Conservation (phyloP, 2,329 filamentous ascomycete genomes). For the Aureobasidium namibiae region DNA sequence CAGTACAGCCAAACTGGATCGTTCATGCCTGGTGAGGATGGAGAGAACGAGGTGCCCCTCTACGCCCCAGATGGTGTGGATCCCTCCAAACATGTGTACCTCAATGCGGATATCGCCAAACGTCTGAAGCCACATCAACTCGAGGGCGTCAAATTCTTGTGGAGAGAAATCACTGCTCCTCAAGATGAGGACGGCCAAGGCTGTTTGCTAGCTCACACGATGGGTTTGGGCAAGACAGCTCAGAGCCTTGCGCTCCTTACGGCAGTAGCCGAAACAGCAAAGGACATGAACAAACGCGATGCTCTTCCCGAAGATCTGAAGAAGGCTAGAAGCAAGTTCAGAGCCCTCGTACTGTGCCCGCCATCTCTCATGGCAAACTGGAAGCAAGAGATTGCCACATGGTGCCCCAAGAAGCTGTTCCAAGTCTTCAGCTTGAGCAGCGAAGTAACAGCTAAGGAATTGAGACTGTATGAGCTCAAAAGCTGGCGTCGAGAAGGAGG, state of each 20-base stretch:
- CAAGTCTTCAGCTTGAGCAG: slow-evolving; percentile 42
- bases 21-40: neutral
- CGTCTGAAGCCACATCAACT: slow-evolving; percentile 75
- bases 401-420: slow-evolving; percentile 48
- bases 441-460: slow-evolving; percentile 1
- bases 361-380: slow-evolving; percentile 71
- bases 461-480: slow-evolving; percentile 41
- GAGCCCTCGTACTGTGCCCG: slow-evolving; percentile 68
- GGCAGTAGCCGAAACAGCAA: slow-evolving; percentile 62
- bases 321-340: slow-evolving; percentile 35
- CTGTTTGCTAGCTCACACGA: slow-evolving; percentile 77
- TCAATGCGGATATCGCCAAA: slow-evolving; percentile 55
- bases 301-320: slow-evolving; percentile 61
- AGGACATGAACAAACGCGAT: slow-evolving; percentile 45
- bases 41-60: neutral
- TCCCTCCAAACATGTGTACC: slow-evolving; percentile 50
- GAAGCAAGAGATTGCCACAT: slow-evolving; percentile 65
- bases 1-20: slow-evolving; percentile 1
- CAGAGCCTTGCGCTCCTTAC: slow-evolving; percentile 75
- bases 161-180: slow-evolving; percentile 64
- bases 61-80: neutral
- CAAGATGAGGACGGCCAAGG: slow-evolving; percentile 53
- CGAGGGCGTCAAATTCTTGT: slow-evolving; percentile 76
- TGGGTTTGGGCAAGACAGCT: slow-evolving; percentile 91
- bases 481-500: slow-evolving; percentile 60